phyloP scores from a whole-genome alignment of 169 alveolate species.

The Blepharisma undulans region DNA sequence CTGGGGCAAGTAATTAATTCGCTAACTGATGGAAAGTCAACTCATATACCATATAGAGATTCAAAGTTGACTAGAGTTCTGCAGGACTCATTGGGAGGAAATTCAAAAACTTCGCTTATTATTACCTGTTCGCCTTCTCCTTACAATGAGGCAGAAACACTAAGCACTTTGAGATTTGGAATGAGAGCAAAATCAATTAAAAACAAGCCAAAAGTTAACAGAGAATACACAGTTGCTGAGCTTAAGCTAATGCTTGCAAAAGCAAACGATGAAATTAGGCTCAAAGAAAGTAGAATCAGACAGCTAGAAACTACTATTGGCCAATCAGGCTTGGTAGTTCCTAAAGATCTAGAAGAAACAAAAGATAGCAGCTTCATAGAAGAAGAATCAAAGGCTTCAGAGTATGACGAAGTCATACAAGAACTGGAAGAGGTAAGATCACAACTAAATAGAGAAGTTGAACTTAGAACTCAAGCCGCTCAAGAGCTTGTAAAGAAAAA shows the following conservation, averaged over 20 bases:
- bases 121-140: slow-evolving; percentile 86
- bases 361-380: not conserved
- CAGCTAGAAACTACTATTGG: slow-evolving; percentile 40
- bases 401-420: not conserved
- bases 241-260: slow-evolving; percentile 66
- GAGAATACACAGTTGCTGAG: slow-evolving; percentile 81
- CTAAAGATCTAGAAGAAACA: not conserved
- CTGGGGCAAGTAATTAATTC: slow-evolving; percentile 83
- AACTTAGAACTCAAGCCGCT: not conserved
- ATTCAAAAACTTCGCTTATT: slow-evolving; percentile 85
- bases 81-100: slow-evolving; percentile 88
- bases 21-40: slow-evolving; percentile 77
- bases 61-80: slow-evolving; percentile 87
- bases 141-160: slow-evolving; percentile 82
- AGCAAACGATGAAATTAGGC: slow-evolving; percentile 59
- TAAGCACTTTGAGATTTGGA: slow-evolving; percentile 88
- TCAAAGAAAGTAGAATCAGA: slow-evolving; percentile 26
- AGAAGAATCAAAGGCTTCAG: not conserved
- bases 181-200: slow-evolving; percentile 86
- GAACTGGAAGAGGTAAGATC: not conserved
- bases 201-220: slow-evolving; percentile 87
- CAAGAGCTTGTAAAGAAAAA: not conserved
- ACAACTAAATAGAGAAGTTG: not conserved
- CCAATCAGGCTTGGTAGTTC: not conserved
- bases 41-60: slow-evolving; percentile 88